Percentiles rank a stretch among this genome's conserved stretches.
phyloP scores from a whole-genome alignment of 805 yeast species.

The Candida xiaguanensis region DNA sequence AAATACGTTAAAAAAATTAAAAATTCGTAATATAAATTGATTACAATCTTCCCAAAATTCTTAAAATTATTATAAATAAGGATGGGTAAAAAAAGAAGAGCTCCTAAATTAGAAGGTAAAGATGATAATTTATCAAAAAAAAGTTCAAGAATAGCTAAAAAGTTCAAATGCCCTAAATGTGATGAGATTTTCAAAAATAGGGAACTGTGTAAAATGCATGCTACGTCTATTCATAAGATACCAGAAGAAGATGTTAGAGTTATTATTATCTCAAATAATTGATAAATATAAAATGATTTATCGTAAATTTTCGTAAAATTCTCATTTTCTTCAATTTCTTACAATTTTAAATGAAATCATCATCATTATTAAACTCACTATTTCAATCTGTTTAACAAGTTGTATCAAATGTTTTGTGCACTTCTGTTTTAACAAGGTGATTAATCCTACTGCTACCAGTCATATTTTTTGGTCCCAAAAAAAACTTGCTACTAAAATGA shows the following conservation, averaged over 20 bases:
- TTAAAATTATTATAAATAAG: too few species aligned
- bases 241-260: not conserved
- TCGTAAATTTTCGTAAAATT: too few species aligned
- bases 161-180: not conserved
- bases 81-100: too few species aligned
- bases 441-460: not conserved
- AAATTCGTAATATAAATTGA: not conserved
- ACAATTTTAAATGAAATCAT: too few species aligned
- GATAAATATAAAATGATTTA: too few species aligned
- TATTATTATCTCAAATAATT: not conserved
- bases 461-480: not conserved
- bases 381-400: too few species aligned
- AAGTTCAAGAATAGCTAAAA: not conserved
- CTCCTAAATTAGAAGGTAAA: too few species aligned
- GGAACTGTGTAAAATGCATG: conserved; percentile 1
- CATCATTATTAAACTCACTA: too few species aligned
- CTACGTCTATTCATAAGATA: not conserved
- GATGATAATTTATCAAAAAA: too few species aligned
- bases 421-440: too few species aligned
- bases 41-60: not conserved
- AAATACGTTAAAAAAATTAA: not conserved
- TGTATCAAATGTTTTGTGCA: too few species aligned
- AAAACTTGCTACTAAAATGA: not conserved
- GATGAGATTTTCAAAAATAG: not conserved
- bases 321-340: too few species aligned